Evolutionary conservation across 2,329 filamentous ascomycete genomes (phyloP).

Genomic region (Ascocoryne sarcoides): DNA sequence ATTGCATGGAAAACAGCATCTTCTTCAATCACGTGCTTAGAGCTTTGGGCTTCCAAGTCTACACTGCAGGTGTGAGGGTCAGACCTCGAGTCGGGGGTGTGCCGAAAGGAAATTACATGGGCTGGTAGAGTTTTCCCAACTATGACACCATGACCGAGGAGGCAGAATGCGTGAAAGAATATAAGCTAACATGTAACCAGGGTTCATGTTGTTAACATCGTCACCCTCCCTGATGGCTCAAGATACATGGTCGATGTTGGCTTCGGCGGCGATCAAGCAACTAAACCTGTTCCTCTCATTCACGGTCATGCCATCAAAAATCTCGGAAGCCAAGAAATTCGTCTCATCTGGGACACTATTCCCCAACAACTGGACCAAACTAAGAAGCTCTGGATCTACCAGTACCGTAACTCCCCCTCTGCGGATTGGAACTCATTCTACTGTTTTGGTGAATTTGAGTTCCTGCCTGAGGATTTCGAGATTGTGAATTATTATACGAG

Average conservation of each 20-base stretch:
- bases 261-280: conserved; percentile 55
- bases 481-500: conserved; percentile 51
- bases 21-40: conserved; percentile 45
- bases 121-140: conserved; percentile 17
- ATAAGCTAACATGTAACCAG: conserved; percentile 20
- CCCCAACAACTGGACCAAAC: conserved; percentile 36
- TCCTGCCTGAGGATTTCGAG: conserved; percentile 50
- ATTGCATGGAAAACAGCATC: conserved; percentile 51
- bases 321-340: conserved; percentile 48
- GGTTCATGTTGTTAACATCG: conserved; percentile 53
- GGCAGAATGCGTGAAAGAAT: too few relatives aligned
- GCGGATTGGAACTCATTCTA: conserved; percentile 52
- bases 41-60: conserved; percentile 44
- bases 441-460: conserved; percentile 58
- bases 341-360: conserved; percentile 42
- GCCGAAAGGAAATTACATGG: conserved; percentile 19
- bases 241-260: conserved; percentile 51
- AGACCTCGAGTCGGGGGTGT: conserved; percentile 18
- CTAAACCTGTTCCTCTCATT: conserved; percentile 45
- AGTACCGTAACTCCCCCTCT: conserved; percentile 42
- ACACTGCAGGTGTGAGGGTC: conserved; percentile 39
- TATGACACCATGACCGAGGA: not conserved
- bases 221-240: conserved; percentile 38
- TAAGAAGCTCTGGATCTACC: conserved; percentile 52
- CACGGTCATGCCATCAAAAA: conserved; percentile 26